These are phyloP conservation scores for Pestalotiopsis sp. DNA, from an alignment of 2,329 filamentous ascomycete species.

Conservation along the genomic window DNA sequence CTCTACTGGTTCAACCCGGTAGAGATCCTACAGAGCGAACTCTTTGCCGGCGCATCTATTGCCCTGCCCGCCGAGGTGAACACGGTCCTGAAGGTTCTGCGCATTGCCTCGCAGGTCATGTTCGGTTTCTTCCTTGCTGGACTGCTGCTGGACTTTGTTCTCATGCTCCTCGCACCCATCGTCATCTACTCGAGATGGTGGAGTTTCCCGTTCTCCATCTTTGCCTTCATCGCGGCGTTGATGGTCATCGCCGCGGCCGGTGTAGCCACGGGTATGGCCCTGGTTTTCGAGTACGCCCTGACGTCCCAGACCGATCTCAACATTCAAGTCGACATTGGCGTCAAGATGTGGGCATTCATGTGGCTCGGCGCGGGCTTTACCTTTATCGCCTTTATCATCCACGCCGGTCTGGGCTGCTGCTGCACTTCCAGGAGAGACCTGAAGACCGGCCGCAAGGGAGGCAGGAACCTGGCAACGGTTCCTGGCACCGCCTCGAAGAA, in stretches of 20 bases:
- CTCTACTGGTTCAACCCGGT: slow-evolving; percentile 94
- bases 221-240: slow-evolving; percentile 69
- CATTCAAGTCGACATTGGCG: slow-evolving; percentile 71
- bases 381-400: slow-evolving; percentile 71
- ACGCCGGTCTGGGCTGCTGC: slow-evolving; percentile 79
- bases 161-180: slow-evolving; percentile 68
- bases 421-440: slow-evolving; percentile 62
- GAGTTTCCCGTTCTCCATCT: slow-evolving; percentile 67
- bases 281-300: slow-evolving; percentile 79
- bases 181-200: slow-evolving; percentile 57
- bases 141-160: slow-evolving; percentile 69
- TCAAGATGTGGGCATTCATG: slow-evolving; percentile 83
- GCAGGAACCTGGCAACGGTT: slow-evolving; percentile 14
- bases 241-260: slow-evolving; percentile 70
- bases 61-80: slow-evolving; percentile 75
- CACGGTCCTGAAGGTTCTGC: slow-evolving; percentile 74
- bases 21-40: slow-evolving; percentile 75
- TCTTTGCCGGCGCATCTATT: slow-evolving; percentile 82
- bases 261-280: slow-evolving; percentile 81
- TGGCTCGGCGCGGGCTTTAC: slow-evolving; percentile 76
- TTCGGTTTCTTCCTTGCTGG: slow-evolving; percentile 83
- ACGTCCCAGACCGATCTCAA: slow-evolving; percentile 73
- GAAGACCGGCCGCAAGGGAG: slow-evolving; percentile 36
- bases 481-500: not conserved
- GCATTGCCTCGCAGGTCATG: slow-evolving; percentile 80